Evolutionary conservation across 2,329 filamentous ascomycete species (phyloP).

Genomic region (Aspergillus fructus): DNA sequence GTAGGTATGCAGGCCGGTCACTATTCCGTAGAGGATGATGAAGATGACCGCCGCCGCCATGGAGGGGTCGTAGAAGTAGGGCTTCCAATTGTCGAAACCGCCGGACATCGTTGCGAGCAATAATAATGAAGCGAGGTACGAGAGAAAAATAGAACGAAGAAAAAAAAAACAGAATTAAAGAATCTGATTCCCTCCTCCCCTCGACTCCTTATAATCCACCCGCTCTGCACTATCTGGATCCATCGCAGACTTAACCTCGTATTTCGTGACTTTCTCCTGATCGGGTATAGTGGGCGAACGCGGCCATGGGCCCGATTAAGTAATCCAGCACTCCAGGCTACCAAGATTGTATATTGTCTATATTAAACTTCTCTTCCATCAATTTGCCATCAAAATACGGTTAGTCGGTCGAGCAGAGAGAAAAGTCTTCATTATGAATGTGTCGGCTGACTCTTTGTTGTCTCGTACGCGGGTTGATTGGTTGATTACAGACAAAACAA

Average conservation of each 20-base stretch:
- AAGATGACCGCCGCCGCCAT: slow-evolving; percentile 18
- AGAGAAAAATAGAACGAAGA: not conserved
- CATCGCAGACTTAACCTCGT: slow-evolving; percentile 7
- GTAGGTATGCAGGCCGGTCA: slow-evolving; percentile 13
- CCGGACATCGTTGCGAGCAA: not conserved
- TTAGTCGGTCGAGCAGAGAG: too few relatives aligned
- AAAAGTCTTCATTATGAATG: too few relatives aligned
- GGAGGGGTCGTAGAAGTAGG: slow-evolving; percentile 15
- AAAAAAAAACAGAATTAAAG: not conserved
- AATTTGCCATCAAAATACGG: too few relatives aligned
- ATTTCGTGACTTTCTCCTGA: slow-evolving; percentile 19
- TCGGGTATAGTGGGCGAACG: slow-evolving; percentile 2
- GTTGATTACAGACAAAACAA: too few relatives aligned
- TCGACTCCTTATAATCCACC: not conserved
- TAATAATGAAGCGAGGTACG: not conserved
- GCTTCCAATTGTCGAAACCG: slow-evolving; percentile 4
- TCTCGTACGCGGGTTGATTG: too few relatives aligned
- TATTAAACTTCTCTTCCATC: too few relatives aligned
- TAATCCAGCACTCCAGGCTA: not conserved
- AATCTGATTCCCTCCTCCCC: not conserved
- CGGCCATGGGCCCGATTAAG: not conserved
- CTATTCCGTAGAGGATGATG: slow-evolving; percentile 13
- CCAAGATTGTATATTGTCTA: too few relatives aligned
- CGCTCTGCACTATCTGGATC: not conserved
- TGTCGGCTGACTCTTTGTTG: too few relatives aligned